phyloP scores from a whole-genome alignment of 2,329 filamentous ascomycete genomes.

The Diaporthe capsici region DNA sequence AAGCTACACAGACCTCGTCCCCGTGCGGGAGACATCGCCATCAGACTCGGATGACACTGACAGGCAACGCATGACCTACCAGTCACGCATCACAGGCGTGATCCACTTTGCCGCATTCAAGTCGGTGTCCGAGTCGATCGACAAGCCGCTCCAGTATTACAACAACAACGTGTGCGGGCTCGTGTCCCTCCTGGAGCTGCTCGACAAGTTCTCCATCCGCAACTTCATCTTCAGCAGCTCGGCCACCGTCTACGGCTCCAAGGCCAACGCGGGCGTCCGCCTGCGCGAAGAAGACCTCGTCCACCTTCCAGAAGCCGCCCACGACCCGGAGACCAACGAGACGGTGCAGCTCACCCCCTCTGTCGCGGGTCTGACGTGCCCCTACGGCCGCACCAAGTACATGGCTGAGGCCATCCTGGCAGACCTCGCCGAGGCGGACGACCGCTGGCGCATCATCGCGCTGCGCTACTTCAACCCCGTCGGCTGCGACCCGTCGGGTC shows the following conservation, averaged over 20 bases:
- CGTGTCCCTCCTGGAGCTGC: slow-evolving; percentile 69
- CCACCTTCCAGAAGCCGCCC: slow-evolving; percentile 61
- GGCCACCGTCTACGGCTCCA: slow-evolving; percentile 75
- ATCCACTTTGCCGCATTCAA: slow-evolving; percentile 80
- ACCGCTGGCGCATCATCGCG: slow-evolving; percentile 73
- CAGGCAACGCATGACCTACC: slow-evolving; percentile 42
- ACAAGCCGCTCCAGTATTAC: slow-evolving; percentile 74
- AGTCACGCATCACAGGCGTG: slow-evolving; percentile 71
- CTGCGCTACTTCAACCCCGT: slow-evolving; percentile 79
- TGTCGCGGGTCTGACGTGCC: slow-evolving; percentile 71
- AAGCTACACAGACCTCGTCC: slow-evolving; percentile 50
- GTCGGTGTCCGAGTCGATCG: slow-evolving; percentile 75
- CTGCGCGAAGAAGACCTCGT: slow-evolving; percentile 70
- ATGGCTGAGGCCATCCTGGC: slow-evolving; percentile 77
- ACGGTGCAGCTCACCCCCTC: slow-evolving; percentile 50
- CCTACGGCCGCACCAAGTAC: slow-evolving; percentile 77
- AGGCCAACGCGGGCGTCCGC: slow-evolving; percentile 64
- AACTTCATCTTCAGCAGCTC: slow-evolving; percentile 78
- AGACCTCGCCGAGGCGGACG: slow-evolving; percentile 72
- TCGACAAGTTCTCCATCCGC: slow-evolving; percentile 73
- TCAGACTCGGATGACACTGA: slow-evolving; percentile 32
- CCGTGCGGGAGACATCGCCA: slow-evolving; percentile 19
- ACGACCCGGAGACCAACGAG: slow-evolving; percentile 54
- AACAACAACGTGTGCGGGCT: slow-evolving; percentile 77
- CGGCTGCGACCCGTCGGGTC: slow-evolving; percentile 74